These are phyloP conservation scores for Cylindrotheca fusiformis DNA, from an alignment of 108 stramenopile species.

Conservation along the genomic window DNA sequence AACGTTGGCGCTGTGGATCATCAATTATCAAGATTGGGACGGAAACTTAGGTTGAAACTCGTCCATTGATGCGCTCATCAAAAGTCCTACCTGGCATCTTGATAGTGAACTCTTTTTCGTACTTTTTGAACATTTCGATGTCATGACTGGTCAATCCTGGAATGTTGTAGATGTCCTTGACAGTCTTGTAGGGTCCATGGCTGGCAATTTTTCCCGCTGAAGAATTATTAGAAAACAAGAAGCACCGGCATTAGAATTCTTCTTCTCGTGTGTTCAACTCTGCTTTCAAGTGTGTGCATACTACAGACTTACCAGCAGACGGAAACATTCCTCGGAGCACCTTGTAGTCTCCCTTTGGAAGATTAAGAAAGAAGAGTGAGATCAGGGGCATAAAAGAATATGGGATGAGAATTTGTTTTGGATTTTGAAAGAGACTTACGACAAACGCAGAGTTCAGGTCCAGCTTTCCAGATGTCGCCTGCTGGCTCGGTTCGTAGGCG, in stretches of 20 bases:
- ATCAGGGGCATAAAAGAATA: slow-evolving; percentile 4
- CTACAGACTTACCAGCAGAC: slow-evolving; percentile 14
- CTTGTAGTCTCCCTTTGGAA: slow-evolving; percentile 56
- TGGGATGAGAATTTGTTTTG: not conserved
- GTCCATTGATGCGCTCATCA: slow-evolving; percentile 67
- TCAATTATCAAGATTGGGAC: too few species aligned
- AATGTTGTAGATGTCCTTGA: slow-evolving; percentile 68
- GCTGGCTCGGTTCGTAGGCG: slow-evolving; percentile 36
- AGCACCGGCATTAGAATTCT: not conserved
- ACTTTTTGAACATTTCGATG: slow-evolving; percentile 62
- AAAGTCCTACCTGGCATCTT: slow-evolving; percentile 60
- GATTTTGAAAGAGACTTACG: slow-evolving; percentile 26
- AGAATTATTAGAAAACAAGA: not conserved
- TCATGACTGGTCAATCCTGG: slow-evolving; percentile 52
- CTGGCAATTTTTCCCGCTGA: slow-evolving; percentile 56
- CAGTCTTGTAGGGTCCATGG: slow-evolving; percentile 58
- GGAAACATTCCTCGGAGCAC: slow-evolving; percentile 65
- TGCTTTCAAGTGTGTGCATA: too few species aligned
- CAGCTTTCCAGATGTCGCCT: slow-evolving; percentile 49
- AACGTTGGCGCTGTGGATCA: too few species aligned
- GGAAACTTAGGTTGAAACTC: slow-evolving; percentile 70
- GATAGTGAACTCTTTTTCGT: slow-evolving; percentile 59
- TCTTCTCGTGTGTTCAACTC: too few species aligned
- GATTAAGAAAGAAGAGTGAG: not conserved
- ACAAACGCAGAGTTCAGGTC: slow-evolving; percentile 71